Evolutionary conservation across 1,139 yeast species (phyloP), one percentile per base, ranked within the genome.

Genomic region (Hemisphaericaspora xylofermentans): DNA sequence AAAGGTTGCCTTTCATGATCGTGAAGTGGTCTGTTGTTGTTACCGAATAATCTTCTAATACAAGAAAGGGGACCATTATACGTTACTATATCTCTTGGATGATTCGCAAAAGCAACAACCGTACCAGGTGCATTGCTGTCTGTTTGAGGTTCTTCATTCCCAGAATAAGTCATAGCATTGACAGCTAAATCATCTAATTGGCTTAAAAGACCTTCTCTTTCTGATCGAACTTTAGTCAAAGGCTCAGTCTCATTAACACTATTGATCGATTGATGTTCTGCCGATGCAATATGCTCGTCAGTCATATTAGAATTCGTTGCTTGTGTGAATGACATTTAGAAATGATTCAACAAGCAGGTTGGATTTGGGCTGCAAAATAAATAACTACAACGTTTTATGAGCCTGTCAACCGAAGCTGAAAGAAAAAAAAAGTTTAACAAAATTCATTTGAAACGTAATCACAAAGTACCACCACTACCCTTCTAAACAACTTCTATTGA

Each of bases 111-210:
- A 31, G 12, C 12, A 3, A n/a, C n/a, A n/a, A n/a, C n/a, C n/a
- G n/a, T 24, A 17, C n/a, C 30, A 17, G 14, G 4, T 8, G 25
- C 6, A 16, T 25, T 17, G 25, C 17, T 31, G 16, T n/a, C 35
- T 6, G 29, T 31, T 19, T 18, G 21, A n/a, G 13, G 12, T 2
- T 32, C 18, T 14, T 19, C 18, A 15, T n/a, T n/a, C 7, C 13
- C 39, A 8, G 39, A 30, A 31, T 36, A 36, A 26, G 30, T 18
- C 14, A 30, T 25, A n/a, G 39, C 35, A 36, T 28, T 31, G 13
- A 17, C 19, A 1, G 39, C 29, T 19, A 31, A 25, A n/a, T 36
- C 39, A 24, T 21, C 39, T 14, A 36, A 19, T 21, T 35, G 38
- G 29, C 33, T 14, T 7, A 13, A n/a, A 16, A 35, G 32, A 8